Conservation (phyloP, 2,329 filamentous ascomycete genomes). For the Chaetomiaceae sp. region DNA sequence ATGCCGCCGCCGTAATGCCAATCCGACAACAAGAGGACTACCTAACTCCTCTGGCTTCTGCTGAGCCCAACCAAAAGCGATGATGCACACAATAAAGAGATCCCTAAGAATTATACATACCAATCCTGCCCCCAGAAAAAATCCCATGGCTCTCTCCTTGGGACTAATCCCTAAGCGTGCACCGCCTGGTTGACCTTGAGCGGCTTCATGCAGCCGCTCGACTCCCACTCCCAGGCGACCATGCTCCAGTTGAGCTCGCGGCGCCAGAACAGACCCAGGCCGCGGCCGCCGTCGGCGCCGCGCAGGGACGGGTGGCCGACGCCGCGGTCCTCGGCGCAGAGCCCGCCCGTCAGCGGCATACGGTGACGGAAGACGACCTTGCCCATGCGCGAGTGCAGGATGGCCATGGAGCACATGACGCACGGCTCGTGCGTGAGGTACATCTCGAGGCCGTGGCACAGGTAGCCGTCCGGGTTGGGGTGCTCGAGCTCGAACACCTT, state of each 20-base stretch:
- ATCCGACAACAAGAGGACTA: constrained; percentile 37
- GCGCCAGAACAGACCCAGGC: constrained; percentile 64
- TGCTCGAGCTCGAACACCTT: constrained; percentile 58
- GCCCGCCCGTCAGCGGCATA: constrained; percentile 74
- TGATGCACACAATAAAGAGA: constrained; percentile 11
- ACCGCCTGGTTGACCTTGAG: constrained; percentile 41
- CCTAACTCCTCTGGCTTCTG: constrained; percentile 44
- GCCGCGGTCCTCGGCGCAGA: constrained; percentile 68
- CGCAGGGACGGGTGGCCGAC: constrained; percentile 36
- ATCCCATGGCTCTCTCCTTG: too few species aligned
- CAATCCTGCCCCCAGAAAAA: too few species aligned
- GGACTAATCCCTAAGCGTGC: constrained; percentile 37
- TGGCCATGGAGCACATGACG: constrained; percentile 93
- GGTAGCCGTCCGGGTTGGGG: constrained; percentile 70
- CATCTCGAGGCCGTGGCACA: constrained; percentile 88
- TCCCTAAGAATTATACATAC: constrained; percentile 3
- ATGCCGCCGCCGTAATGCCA: constrained; percentile 24
- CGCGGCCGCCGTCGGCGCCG: constrained; percentile 45
- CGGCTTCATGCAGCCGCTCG: constrained; percentile 33
- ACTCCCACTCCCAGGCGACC: constrained; percentile 70
- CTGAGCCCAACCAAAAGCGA: constrained; percentile 27
- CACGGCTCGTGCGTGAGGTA: constrained; percentile 96
- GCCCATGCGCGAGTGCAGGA: constrained; percentile 88
- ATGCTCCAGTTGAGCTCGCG: constrained; percentile 83
- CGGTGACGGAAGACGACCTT: constrained; percentile 73